Base-by-base conservation (phyloP, 805 yeast species). In the Yarrowia deformans region DNA sequence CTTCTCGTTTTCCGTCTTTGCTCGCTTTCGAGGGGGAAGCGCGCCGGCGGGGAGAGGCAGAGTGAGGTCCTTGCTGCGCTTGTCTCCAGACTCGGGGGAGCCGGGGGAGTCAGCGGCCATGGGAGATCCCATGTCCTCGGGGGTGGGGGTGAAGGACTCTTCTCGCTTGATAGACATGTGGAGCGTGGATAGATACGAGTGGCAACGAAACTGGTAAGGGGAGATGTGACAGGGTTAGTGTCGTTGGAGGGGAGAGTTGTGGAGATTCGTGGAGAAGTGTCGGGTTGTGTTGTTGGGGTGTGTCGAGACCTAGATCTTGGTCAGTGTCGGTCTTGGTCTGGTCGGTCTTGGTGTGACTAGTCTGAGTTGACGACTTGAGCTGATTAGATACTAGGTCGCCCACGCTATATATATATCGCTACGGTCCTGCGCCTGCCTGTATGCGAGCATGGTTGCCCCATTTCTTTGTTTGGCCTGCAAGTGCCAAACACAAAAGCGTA, bases 1-100 rank as follows among this genome's bases (percentile, higher is more conserved):
- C 81, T 94, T 95, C 81, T 94, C 98, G 80, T 93, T 97, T 73
- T 90, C 86, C 50, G 99, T 95, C 84, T 90, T 92, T 8, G 99
- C 98, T 74, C 98, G 87, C 82, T 95, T 95, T 72, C 98, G 86
- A 68, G 98, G 98, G 39, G 98, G 97, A 70, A 94, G 82, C 29
- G 92, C 73, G 32, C 80, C 80, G 4, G 79, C 75, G 16, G 81
- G 78, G 35, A 77, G 73, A 12, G 81, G 81, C 39, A 77, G 73
- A 29, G 74, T 71, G 72, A 78, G 73, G 12, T 69, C 71, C 50
- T 75, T 78, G 60, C 73, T 77, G n/a, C 79, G 74, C 71, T 77
- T 77, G 61, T 60, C 60, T 18, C 56, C 56, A 23, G 68, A 43
- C 52, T 45, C 66, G 19, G 56, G 56, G 34, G 35, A 39, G 39